Percentiles rank a stretch among this genome's conserved stretches.
Conservation (phyloP, 176 grass and related monocot genomes). For the Poa pratensis region DNA sequence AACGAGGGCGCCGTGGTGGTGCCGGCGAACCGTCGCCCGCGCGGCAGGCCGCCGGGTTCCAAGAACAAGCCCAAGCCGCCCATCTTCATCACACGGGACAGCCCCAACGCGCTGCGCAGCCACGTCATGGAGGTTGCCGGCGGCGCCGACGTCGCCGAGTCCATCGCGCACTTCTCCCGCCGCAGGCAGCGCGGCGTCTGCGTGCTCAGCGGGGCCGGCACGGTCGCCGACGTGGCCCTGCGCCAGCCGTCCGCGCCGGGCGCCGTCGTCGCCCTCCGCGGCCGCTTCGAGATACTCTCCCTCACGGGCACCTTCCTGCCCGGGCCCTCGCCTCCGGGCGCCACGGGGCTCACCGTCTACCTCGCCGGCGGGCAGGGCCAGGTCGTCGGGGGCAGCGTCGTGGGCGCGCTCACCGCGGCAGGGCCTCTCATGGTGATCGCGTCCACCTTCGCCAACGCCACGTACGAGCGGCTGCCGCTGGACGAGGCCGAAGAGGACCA, state of each 20-base stretch:
- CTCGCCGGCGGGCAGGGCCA: too few species aligned
- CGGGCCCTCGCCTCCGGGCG: too few species aligned
- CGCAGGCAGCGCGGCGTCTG: slow-evolving; percentile 88
- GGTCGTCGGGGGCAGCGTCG: too few species aligned
- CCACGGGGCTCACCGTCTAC: too few species aligned
- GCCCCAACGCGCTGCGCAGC: slow-evolving; percentile 65
- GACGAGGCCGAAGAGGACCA: too few species aligned
- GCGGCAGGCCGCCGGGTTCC: slow-evolving; percentile 55
- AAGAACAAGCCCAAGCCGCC: slow-evolving; percentile 77
- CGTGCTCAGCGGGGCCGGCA: slow-evolving; percentile 81
- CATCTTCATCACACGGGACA: slow-evolving; percentile 62
- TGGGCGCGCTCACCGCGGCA: too few species aligned
- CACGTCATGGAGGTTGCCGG: slow-evolving; percentile 64
- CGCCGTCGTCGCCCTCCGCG: slow-evolving; percentile 46
- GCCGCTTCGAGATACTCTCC: slow-evolving; percentile 66
- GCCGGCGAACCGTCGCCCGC: slow-evolving; percentile 43
- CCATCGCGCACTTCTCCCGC: slow-evolving; percentile 56
- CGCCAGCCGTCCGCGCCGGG: slow-evolving; percentile 44
- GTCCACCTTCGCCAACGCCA: too few species aligned
- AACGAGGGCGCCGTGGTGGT: slow-evolving; percentile 35
- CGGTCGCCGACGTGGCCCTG: slow-evolving; percentile 56
- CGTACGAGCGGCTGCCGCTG: too few species aligned
- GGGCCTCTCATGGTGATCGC: too few species aligned
- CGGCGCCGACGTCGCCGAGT: slow-evolving; percentile 58
- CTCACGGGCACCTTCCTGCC: slow-evolving; percentile 39